Conservation (phyloP, 2,329 filamentous ascomycete genomes). For the Beauveria varroae region DNA sequence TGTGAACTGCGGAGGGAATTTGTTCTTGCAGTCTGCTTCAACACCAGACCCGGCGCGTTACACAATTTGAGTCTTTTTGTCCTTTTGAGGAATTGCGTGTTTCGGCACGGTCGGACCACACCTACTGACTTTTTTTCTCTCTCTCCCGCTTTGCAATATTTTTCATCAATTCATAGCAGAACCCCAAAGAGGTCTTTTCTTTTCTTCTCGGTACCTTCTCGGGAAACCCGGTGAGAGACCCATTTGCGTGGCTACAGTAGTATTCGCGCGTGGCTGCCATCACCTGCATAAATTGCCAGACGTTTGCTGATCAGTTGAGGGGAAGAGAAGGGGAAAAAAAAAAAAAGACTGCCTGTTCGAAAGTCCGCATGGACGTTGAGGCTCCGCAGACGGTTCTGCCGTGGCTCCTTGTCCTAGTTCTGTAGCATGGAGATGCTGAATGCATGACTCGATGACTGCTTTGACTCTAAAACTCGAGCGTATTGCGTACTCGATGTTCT, state of each 20-base stretch:
- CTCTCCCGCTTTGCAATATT: not conserved
- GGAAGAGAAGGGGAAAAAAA: not conserved
- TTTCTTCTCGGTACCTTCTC: not conserved
- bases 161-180: no score
- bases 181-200: no score
- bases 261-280: conserved; percentile 1
- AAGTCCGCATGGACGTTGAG: not conserved
- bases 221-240: not conserved
- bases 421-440: no score
- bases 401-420: no score
- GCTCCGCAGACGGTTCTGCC: not conserved
- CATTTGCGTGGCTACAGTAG: not conserved
- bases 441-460: no score
- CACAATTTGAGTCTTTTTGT: not conserved
- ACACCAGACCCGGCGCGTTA: not conserved
- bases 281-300: conserved; percentile 2
- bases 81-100: not conserved
- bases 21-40: not conserved
- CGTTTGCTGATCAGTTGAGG: not conserved
- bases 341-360: not conserved
- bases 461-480: no score
- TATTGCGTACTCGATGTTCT: no score
- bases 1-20: not conserved
- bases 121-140: not conserved
- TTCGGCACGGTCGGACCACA: not conserved